Base-by-base conservation (phyloP, 176 grass and related monocot genomes). In the Lolium perenne region DNA sequence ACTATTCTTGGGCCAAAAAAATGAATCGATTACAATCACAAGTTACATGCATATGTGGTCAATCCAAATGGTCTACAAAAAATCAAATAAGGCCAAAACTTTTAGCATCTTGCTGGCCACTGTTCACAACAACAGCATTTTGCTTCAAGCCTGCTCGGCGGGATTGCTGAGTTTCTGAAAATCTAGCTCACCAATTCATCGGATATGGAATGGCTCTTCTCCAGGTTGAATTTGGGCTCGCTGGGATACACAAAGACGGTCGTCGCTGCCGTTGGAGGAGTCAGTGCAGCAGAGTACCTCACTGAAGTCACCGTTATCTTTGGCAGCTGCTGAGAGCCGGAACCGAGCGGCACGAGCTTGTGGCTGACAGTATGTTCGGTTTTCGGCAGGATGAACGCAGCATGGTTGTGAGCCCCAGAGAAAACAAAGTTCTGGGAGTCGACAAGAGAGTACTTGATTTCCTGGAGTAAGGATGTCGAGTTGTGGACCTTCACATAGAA, bases 401-500 rank as follows among this genome's bases (percentile, higher is more conserved):
- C 85, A 77, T 96, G 86, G 63, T 95, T 91, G 82, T 99, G 97
- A 57, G 93, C 93, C 22, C 97, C 94, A 83, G 86, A 91, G 67
- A 99, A 99, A 38, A 99, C 94, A 4, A 99, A 99, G 76, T 93
- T 99, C 79, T 96, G 97, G 29, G 94, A 96, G 80, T 99, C 97
- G 12, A 88, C 94, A 77, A 96, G 82, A 45, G 91, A 91, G 80
- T 91, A 96, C 83, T 96, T 99, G 74, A 99, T 99, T 82, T 99
- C 97, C 86, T 99, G 97, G 48, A 99, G 94, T 2, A 99, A 87
- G 89, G 86, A 91, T 7, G 94, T 96, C 43, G 79, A 93, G 71
- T 99, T 99, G 35, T 90, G 77, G 46, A 99, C 77, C 74, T 92
- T 99, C 80, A 96, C 82, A 80, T 94, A 87, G 50, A 99, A 89